Base-by-base conservation (phyloP, 2,329 filamentous ascomycete genomes). In the Cordyceps javanica region DNA sequence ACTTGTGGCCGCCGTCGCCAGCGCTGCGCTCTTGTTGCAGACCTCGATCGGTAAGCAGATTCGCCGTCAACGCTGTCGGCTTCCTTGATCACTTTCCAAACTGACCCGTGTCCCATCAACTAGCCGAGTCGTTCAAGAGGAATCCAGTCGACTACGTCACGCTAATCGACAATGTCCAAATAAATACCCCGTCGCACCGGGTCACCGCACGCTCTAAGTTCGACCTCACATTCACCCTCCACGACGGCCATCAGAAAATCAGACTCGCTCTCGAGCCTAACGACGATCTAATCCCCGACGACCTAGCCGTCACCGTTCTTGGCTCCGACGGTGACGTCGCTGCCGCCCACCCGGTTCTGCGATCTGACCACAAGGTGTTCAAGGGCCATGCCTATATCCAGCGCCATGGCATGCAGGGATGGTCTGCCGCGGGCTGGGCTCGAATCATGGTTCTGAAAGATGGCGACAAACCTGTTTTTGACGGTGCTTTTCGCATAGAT, bases 251-350 rank as follows among this genome's bases (percentile, higher is more conserved):
- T 60, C 82, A 91, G 62, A 82, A 85, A 63, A 78, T 97, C 66
- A 90, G 91, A 63, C 81, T 99, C 54, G 81, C 83, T 57, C 81
- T 99, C 50, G 86, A 94, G 69, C 94, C 94, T 4, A 97, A 97
- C 70, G 85, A 96, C 75, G 90, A 97, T 72, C 86, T 97, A 59
- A 78, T 99, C 46, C 82, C 87, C 56, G 82, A 91, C 16, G 86
- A 88, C 65, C 88, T 92, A 9, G 82, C 81, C 52, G 77, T 99
- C 49, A 82, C 86, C 39, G 87, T 91, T 68, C 72, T 96, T 42
- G 85, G 80, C 56, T 69, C 79, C 11, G 86, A 96, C 70, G 94
- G 94, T 54, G 78, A 80, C 50, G 73, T 96, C 38, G 77, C 73
- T 52, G 75, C 77, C 23, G 76, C 82, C n/a, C 89, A 96, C 67